Conservation (phyloP, 2,329 filamentous ascomycete species). For the Fusarium verrucosum region DNA sequence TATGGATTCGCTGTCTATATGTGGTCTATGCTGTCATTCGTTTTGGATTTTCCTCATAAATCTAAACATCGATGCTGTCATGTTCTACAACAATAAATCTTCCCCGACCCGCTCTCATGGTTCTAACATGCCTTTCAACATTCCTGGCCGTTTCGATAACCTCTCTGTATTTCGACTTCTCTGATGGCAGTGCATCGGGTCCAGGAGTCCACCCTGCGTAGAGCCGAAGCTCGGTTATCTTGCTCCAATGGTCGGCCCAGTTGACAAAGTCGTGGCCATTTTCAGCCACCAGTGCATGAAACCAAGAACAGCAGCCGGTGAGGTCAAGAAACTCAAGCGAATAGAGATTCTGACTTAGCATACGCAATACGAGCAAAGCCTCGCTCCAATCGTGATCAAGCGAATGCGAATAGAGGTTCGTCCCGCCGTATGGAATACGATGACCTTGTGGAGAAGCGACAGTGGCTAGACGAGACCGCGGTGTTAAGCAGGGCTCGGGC, state of each 20-base stretch:
- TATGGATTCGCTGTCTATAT: conserved; percentile 15
- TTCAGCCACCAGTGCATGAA: conserved; percentile 55
- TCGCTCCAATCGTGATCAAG: conserved; percentile 69
- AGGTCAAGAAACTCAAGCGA: conserved; percentile 69
- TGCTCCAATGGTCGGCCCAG: conserved; percentile 64
- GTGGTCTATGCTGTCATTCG: conserved; percentile 47
- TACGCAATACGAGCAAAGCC: conserved; percentile 63
- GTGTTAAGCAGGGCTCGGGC: conserved; percentile 68
- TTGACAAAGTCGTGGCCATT: conserved; percentile 61
- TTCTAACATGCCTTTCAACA: conserved; percentile 60
- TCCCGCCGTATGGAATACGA: conserved; percentile 62
- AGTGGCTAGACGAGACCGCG: conserved; percentile 60
- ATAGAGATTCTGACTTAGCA: conserved; percentile 64
- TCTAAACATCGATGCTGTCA: conserved; percentile 48
- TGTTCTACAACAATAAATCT: conserved; percentile 60
- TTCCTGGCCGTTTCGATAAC: conserved; percentile 51
- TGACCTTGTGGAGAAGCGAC: conserved; percentile 57
- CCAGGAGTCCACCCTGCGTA: conserved; percentile 55
- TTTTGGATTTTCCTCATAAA: too few relatives aligned
- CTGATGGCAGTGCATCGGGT: conserved; percentile 48
- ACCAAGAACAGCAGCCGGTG: conserved; percentile 67
- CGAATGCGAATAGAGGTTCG: conserved; percentile 65
- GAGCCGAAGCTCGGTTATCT: conserved; percentile 58
- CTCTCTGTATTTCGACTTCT: conserved; percentile 48
- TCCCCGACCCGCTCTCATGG: conserved; percentile 58